A percentile compares a stretch with the other conserved stretches of the same genome.
These are phyloP conservation scores for Phytophthora idaei DNA, from an alignment of 352 stramenopile genomes.

Conservation along the genomic window DNA sequence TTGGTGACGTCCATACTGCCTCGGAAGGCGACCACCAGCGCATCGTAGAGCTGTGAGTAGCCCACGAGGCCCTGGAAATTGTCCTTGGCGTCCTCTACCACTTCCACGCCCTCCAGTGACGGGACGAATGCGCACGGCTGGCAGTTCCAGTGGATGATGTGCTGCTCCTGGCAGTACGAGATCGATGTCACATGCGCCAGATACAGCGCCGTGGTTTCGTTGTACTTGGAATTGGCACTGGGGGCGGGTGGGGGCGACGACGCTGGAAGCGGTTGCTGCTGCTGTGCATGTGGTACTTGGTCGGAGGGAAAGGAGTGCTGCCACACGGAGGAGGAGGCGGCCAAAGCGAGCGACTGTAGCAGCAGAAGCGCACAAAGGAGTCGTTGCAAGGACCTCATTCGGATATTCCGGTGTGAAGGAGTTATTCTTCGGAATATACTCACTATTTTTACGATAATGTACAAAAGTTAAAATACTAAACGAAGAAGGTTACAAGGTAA, in stretches of 20 bases:
- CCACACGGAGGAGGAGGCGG: conserved; percentile 22
- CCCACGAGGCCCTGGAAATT: conserved; percentile 84
- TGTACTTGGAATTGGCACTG: conserved; percentile 44
- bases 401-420: background rate
- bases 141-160: conserved; percentile 82
- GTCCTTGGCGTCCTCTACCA: conserved; percentile 74
- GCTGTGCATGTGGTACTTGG: conserved; percentile 5
- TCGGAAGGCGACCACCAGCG: conserved; percentile 77
- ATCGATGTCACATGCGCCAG: conserved; percentile 79
- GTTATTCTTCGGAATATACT: background rate
- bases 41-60: conserved; percentile 58
- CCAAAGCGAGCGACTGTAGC: conserved; percentile 18
- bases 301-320: conserved; percentile 16
- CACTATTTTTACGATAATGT: background rate
- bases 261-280: conserved; percentile 1
- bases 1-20: conserved; percentile 85
- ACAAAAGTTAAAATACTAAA: too few relatives aligned
- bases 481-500: too few relatives aligned
- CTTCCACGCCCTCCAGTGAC: conserved; percentile 47
- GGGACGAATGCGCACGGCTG: conserved; percentile 67
- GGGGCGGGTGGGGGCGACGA: background rate
- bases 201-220: conserved; percentile 71
- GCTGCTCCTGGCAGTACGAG: conserved; percentile 69
- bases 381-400: background rate
- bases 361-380: conserved; percentile 19